phyloP scores from a whole-genome alignment of 345 rosid genomes.

The Schrenkiella parvula region DNA sequence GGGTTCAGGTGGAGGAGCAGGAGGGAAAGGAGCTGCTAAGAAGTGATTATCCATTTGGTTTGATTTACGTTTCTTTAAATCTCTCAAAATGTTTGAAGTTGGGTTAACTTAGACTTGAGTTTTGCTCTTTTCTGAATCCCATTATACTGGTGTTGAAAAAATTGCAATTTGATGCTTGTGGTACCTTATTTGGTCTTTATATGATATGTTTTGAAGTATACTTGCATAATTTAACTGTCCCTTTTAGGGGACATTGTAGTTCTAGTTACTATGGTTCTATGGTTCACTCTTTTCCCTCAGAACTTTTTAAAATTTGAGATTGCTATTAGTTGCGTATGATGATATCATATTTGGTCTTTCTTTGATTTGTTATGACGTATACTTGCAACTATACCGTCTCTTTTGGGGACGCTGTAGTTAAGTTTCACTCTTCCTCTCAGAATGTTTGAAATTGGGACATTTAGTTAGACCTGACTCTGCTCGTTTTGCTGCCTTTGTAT shows the following conservation, averaged over 20 bases:
- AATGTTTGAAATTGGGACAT: neutral
- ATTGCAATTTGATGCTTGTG: neutral
- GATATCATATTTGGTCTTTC: neutral
- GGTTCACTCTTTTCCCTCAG: neutral
- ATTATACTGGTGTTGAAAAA: neutral
- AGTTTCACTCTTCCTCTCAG: neutral
- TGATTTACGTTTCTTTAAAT: neutral
- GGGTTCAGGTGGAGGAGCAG: conserved; percentile 31
- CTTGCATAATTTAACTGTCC: neutral
- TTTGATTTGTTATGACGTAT: neutral
- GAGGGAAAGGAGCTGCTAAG: conserved; percentile 38
- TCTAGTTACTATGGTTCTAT: neutral
- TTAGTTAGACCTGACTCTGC: neutral
- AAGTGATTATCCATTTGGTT: conserved; percentile 26
- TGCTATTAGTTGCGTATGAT: too few species aligned
- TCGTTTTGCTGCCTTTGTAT: neutral
- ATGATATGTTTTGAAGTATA: neutral
- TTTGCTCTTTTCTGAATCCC: conserved; percentile 12
- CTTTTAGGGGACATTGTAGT: neutral
- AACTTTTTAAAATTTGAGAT: too few species aligned
- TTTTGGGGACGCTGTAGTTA: neutral
- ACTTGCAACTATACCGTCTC: too few species aligned
- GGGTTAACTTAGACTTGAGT: neutral
- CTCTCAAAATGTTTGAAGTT: neutral
- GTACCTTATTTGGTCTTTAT: neutral